phyloP scores from a whole-genome alignment of 345 rosid species.

The Mallotus nudiflorus region DNA sequence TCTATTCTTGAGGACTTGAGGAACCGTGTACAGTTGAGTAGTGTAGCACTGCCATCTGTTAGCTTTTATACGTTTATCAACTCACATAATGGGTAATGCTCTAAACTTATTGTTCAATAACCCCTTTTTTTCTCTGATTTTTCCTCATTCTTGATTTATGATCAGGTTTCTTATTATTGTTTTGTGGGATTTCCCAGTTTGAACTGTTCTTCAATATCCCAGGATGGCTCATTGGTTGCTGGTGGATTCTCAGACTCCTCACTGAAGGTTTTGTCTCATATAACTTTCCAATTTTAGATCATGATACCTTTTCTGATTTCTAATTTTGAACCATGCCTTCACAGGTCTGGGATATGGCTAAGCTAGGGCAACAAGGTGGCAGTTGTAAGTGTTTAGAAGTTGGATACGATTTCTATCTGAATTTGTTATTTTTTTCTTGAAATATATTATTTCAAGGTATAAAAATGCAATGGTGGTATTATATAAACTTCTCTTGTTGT shows the following conservation, averaged over 20 bases:
- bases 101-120: background rate
- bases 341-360: conserved; percentile 98
- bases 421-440: background rate
- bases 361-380: conserved; percentile 71
- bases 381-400: conserved; percentile 46
- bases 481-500: background rate
- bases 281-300: background rate
- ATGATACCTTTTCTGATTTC: conserved; percentile 14
- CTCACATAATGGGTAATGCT: conserved; percentile 78
- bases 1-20: conserved; percentile 94
- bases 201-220: conserved; percentile 89
- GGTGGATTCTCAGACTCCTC: conserved; percentile 99
- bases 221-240: conserved; percentile 95
- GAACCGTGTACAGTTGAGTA: conserved; percentile 89
- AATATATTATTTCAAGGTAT: background rate
- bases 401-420: background rate
- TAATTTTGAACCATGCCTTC: conserved; percentile 31
- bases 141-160: conserved; percentile 1
- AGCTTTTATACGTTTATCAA: conserved; percentile 93
- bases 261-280: conserved; percentile 54
- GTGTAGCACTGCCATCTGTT: conserved; percentile 77
- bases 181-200: conserved; percentile 43
- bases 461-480: background rate
- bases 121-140: conserved; percentile 2
- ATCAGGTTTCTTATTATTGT: conserved; percentile 14